Evolutionary conservation across 2,329 filamentous ascomycete species (phyloP).

Genomic region (Epichloe festucae): DNA sequence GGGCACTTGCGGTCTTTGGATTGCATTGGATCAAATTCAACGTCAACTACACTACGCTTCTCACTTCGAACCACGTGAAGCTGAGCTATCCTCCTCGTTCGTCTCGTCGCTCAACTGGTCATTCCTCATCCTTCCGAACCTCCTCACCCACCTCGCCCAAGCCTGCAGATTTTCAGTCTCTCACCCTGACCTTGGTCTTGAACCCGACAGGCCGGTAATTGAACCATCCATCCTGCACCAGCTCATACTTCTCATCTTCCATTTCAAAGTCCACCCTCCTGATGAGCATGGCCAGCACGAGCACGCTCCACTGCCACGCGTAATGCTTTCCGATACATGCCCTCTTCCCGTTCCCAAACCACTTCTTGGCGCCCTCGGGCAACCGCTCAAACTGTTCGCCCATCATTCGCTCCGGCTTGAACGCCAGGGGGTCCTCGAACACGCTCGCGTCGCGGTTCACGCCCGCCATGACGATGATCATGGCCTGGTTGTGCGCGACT

Average conservation of each 20-base stretch:
- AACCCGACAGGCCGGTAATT: constrained; percentile 36
- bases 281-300: constrained; percentile 29
- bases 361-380: constrained; percentile 33
- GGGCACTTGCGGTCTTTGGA: too few species aligned
- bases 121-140: not conserved
- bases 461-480: constrained; percentile 36
- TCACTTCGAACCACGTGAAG: too few species aligned
- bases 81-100: too few species aligned
- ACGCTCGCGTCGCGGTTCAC: constrained; percentile 36
- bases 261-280: constrained; percentile 32
- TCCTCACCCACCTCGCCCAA: not conserved
- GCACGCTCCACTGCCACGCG: constrained; percentile 32
- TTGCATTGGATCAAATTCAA: too few species aligned
- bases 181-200: constrained; percentile 27
- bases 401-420: constrained; percentile 36
- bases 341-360: constrained; percentile 39
- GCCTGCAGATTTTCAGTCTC: constrained; percentile 8
- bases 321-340: constrained; percentile 39
- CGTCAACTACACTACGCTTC: too few species aligned
- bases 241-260: constrained; percentile 24
- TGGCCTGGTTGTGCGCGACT: constrained; percentile 32
- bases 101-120: not conserved
- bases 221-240: constrained; percentile 39
- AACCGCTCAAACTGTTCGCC: constrained; percentile 29
- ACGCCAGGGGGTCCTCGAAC: constrained; percentile 33